phyloP scores from a whole-genome alignment of 495 filamentous ascomycete genomes.

The Penicillium psychrofluorescens region DNA sequence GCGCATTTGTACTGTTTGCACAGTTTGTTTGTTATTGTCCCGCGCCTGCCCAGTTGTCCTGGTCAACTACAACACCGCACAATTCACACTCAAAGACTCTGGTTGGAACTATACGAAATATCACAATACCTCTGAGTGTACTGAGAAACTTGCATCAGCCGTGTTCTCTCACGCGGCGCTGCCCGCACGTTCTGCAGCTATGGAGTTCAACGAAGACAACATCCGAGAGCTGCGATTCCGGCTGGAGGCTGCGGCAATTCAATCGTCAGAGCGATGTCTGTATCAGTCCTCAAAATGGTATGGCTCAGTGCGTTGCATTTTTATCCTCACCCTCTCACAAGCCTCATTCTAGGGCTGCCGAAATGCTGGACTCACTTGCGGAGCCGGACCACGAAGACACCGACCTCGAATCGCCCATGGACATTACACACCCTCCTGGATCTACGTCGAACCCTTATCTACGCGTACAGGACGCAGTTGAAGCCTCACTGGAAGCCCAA shows the following conservation, averaged over 20 bases:
- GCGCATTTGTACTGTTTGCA: slow-evolving; percentile 22
- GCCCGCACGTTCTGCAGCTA: slow-evolving; percentile 4
- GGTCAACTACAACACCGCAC: too few species aligned
- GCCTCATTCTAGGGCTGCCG: slow-evolving; percentile 65
- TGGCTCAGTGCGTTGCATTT: background rate
- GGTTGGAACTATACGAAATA: too few species aligned
- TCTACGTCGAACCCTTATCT: slow-evolving; percentile 39
- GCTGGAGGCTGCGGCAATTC: slow-evolving; percentile 75
- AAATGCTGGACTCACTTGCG: slow-evolving; percentile 79
- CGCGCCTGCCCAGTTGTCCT: too few species aligned
- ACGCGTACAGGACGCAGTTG: slow-evolving; percentile 46
- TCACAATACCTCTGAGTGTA: too few species aligned
- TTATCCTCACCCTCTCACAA: too few species aligned
- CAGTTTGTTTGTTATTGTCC: background rate
- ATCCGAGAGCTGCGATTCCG: slow-evolving; percentile 49
- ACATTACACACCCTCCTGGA: slow-evolving; percentile 29
- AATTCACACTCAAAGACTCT: too few species aligned
- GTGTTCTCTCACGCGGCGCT: too few species aligned
- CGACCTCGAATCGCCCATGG: slow-evolving; percentile 53
- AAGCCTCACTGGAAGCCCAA: slow-evolving; percentile 69
- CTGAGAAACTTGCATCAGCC: too few species aligned
- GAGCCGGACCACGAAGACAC: slow-evolving; percentile 40
- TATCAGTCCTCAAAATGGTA: slow-evolving; percentile 98
- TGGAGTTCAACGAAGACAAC: slow-evolving; percentile 36
- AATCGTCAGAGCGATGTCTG: slow-evolving; percentile 90